Evolutionary conservation across 1,284 basidiomycete genomes (phyloP).

Genomic region (Naganishia sp.): DNA sequence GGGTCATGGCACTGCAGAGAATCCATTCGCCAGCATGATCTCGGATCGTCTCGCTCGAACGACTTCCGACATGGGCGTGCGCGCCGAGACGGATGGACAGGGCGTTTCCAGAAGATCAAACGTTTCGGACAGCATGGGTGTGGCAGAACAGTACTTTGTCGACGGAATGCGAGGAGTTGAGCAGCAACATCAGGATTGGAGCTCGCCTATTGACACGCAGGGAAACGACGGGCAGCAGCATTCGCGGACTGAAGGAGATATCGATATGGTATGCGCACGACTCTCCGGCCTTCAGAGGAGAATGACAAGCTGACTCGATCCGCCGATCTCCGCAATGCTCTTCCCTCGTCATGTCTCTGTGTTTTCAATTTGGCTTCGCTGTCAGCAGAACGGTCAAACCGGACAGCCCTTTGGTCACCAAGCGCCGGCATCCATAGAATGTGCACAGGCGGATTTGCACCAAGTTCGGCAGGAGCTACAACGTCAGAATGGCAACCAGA

Average conservation of each 20-base stretch:
- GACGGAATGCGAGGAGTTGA: constrained; percentile 25
- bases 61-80: neutral
- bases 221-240: constrained; percentile 5
- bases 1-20: neutral
- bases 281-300: constrained; percentile 9
- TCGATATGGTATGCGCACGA: constrained; percentile 27
- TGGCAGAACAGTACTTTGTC: constrained; percentile 24
- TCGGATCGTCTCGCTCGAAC: constrained; percentile 15
- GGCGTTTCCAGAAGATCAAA: constrained; percentile 14
- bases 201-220: neutral
- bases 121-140: constrained; percentile 8
- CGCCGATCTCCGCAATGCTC: neutral
- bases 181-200: constrained; percentile 21
- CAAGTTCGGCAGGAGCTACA: constrained; percentile 22
- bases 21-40: constrained; percentile 15
- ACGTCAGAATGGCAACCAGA: constrained; percentile 10
- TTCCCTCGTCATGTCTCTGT: neutral
- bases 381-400: neutral
- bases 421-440: constrained; percentile 10
- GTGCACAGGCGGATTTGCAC: constrained; percentile 18
- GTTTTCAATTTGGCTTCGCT: neutral
- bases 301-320: constrained; percentile 25
- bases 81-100: neutral
- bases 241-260: constrained; percentile 1
- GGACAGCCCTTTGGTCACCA: constrained; percentile 1